These are phyloP conservation scores for Claviceps quebecensis DNA, from an alignment of 2,329 filamentous ascomycete genomes.

Conservation along the genomic window DNA sequence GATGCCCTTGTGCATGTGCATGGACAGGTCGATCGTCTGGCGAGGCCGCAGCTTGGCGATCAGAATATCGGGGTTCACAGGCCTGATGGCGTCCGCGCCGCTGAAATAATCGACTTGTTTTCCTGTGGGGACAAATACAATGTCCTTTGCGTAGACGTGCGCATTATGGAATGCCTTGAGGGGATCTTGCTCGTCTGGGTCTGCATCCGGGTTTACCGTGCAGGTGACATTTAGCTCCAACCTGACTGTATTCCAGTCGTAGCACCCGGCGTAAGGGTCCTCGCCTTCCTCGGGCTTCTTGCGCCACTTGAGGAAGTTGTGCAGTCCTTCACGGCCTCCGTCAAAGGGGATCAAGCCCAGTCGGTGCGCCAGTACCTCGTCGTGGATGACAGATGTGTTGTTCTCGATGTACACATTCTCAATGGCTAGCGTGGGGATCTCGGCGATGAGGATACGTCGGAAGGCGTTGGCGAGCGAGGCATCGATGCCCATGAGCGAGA, in stretches of 20 bases:
- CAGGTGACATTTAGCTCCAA: constrained; percentile 68
- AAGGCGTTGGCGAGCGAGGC: constrained; percentile 93
- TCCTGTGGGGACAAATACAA: constrained; percentile 64
- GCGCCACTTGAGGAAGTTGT: constrained; percentile 68
- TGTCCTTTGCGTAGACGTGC: constrained; percentile 65
- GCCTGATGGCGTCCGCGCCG: constrained; percentile 52
- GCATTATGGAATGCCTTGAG: constrained; percentile 74
- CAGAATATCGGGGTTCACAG: constrained; percentile 83
- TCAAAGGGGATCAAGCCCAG: constrained; percentile 83
- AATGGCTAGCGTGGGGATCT: constrained; percentile 88
- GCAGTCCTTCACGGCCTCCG: constrained; percentile 61
- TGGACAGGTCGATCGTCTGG: constrained; percentile 71
- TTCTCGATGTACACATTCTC: constrained; percentile 88
- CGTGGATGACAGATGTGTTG: constrained; percentile 96
- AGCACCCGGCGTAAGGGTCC: constrained; percentile 43
- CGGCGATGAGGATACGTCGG: constrained; percentile 85
- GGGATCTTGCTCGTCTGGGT: constrained; percentile 63
- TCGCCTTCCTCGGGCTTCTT: constrained; percentile 53
- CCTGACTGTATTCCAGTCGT: constrained; percentile 78
- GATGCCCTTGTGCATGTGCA: constrained; percentile 91
- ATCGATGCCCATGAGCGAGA: constrained; percentile 85
- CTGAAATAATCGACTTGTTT: constrained; percentile 56
- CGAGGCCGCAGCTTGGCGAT: constrained; percentile 87
- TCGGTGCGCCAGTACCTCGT: constrained; percentile 85
- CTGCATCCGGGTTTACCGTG: constrained; percentile 61